Percentiles rank a stretch among this genome's conserved stretches.
Evolutionary conservation across 306 rosid species (phyloP).

Genomic region (Vigna radiata): DNA sequence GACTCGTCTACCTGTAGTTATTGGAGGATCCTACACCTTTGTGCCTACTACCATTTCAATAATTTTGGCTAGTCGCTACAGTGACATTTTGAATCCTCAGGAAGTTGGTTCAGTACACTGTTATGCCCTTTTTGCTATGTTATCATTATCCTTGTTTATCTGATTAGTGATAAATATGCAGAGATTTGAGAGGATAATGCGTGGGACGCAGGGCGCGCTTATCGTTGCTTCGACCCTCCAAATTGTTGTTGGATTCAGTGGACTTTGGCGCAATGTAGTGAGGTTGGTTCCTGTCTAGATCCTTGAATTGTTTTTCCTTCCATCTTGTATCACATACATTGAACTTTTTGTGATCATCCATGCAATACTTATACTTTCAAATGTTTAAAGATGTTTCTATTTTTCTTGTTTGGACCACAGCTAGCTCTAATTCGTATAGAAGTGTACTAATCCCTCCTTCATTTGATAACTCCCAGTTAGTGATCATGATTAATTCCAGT

Average conservation of each 20-base stretch:
- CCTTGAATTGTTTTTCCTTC: background rate
- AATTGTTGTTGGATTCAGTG: conserved; percentile 95
- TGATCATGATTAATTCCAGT: conserved; percentile 4
- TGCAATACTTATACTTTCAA: conserved; percentile 2
- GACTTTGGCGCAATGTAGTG: conserved; percentile 94
- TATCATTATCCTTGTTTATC: conserved; percentile 13
- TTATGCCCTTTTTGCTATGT: conserved; percentile 18
- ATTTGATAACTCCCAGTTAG: conserved; percentile 10
- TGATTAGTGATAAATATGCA: conserved; percentile 48
- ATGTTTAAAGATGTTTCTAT: background rate
- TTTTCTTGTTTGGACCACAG: background rate
- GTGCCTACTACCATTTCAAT: conserved; percentile 96
- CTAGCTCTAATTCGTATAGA: background rate
- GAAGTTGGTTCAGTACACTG: conserved; percentile 60
- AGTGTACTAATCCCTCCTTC: conserved; percentile 1
- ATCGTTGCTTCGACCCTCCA: conserved; percentile 90
- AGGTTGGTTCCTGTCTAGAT: conserved; percentile 58
- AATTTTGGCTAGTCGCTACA: conserved; percentile 83
- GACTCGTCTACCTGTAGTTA: conserved; percentile 90
- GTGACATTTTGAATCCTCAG: conserved; percentile 65
- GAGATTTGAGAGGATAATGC: conserved; percentile 92
- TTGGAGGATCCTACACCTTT: conserved; percentile 87
- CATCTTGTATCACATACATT: conserved; percentile 4
- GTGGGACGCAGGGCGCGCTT: conserved; percentile 94
- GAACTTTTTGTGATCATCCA: conserved; percentile 3